Base-by-base conservation (phyloP, 495 filamentous ascomycete genomes). In the Penicillium canariense region DNA sequence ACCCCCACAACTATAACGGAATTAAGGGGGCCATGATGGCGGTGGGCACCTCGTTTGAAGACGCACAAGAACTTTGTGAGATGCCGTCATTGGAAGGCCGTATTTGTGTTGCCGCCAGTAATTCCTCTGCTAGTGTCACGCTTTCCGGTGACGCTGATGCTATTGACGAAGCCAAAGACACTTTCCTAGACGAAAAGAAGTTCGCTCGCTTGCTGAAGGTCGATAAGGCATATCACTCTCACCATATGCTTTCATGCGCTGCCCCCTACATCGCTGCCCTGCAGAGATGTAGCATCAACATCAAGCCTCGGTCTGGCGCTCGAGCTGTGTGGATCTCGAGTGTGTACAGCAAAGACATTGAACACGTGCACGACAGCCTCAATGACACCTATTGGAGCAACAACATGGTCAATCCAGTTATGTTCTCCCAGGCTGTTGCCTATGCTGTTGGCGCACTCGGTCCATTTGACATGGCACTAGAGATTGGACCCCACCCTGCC, bases 401-500 rank as follows among this genome's bases (percentile, higher is more conserved):
- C 45, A 85, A 85, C 46, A 80, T 86, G 80, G 62, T 78, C 23
- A 69, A 76, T 15, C 74, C 77, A 2, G 83, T 87, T 6, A 61
- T 79, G 10, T 86, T 86, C 55, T 64, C 63, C n/a, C 68, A 84
- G 26, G 84, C 83, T 14, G 46, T 84, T 3, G 59, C 49, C 4
- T 65, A 67, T 17, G 74, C 76, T 2, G 35, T 78, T 4, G 54
- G 56, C 57, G 40, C 58, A 15, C 50, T 60, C 1, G 48, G 70
- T 4, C 63, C 64, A 8, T 80, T 76, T 46, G 55, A 63, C 52
- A 53, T 69, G 45, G 71, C 58, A 5, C 49, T 87, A 14, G 84
- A 87, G 50, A 50, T 86, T 36, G 83, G 83, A 1, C 83, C 84
- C 0, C 83, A 85, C 50, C 71, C 80, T 4, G 71, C 77, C 12